Evolutionary conservation across 2,329 filamentous ascomycete genomes (phyloP), one percentile per base, ranked within the genome.

Genomic region (Cordyceps farinosa): DNA sequence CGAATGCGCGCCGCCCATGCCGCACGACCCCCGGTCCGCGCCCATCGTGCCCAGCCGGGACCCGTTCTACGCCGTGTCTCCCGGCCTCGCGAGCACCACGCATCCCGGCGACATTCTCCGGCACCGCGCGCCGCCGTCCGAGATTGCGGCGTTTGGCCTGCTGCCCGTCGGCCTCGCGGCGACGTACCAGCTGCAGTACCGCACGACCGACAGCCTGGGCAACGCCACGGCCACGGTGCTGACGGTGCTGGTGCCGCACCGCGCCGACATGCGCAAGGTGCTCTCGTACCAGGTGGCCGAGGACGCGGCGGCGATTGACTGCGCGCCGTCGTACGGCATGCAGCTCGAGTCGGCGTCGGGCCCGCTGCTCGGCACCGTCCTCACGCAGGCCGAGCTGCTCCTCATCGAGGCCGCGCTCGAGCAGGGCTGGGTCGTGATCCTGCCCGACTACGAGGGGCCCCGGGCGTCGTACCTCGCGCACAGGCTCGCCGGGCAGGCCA

Each of bases 401-500:
- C 66, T 70, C 17, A 58, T 69, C n/a, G 64, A 70, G 45, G 64
- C 65, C 1, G 65, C 65, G 11, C 76, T 84, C 1, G 71, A 73
- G 10, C 62, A 73, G 67, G 80, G 80, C 5, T 83, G 79, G 79
- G 71, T 78, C 17, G 77, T 84, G 27, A 78, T 76, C 17, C 70
- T 80, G 74, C 80, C 81, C 0, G 82, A 84, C 66, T 78, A 75
- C 60, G 74, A 80, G 61, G 79, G 79, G 0, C 77, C 78, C 2
- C 69, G 70, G 11, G 79, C 78, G 2, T 73, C 78, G 4, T 83
- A 79, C 66, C 68, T 74, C 1, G 75, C 77, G 9, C 77, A 77
- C 53, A 69, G 72, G 5, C 71, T 76, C 17, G 75, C 75, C 3
- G 79, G 77, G 0, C 74, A 81, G 40, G 75, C 77, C 0, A 77